Evolutionary conservation across 2,329 filamentous ascomycete genomes (phyloP).

Genomic region (Coniochaeta sp.): DNA sequence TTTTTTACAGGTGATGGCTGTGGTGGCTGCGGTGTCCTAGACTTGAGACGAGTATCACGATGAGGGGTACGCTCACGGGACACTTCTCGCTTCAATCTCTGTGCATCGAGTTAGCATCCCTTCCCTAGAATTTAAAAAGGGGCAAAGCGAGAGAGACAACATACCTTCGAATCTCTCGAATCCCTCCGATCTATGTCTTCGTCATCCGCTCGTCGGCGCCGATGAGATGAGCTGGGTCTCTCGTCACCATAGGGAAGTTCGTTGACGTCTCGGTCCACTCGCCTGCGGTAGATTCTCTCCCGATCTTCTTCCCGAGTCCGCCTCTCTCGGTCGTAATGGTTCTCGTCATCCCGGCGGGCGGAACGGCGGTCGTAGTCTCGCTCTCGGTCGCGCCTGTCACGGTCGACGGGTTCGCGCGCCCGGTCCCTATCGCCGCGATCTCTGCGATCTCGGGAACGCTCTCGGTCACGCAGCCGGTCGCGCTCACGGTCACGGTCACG

Average conservation of each 20-base stretch:
- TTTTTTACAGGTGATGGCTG: slow-evolving; percentile 13
- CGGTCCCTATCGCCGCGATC: slow-evolving; percentile 35
- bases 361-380: slow-evolving; percentile 33
- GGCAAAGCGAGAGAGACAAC: slow-evolving; percentile 11
- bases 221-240: slow-evolving; percentile 52
- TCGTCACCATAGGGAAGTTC: slow-evolving; percentile 88
- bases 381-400: slow-evolving; percentile 25
- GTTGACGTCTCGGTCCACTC: slow-evolving; percentile 69
- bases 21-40: slow-evolving; percentile 39
- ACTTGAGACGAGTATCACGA: slow-evolving; percentile 47
- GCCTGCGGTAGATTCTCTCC: slow-evolving; percentile 80
- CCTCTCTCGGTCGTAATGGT: slow-evolving; percentile 77
- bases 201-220: slow-evolving; percentile 72
- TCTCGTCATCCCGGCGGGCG: slow-evolving; percentile 53
- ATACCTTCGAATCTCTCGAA: slow-evolving; percentile 61
- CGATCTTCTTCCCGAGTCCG: slow-evolving; percentile 85
- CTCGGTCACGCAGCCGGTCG: slow-evolving; percentile 20
- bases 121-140: not conserved
- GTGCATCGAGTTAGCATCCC: slow-evolving; percentile 19
- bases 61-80: slow-evolving; percentile 55
- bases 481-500: slow-evolving; percentile 24
- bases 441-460: slow-evolving; percentile 17
- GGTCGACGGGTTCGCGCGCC: slow-evolving; percentile 22
- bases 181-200: slow-evolving; percentile 54
- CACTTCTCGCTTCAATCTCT: slow-evolving; percentile 53